Evolutionary conservation across 306 rosid genomes (phyloP), one percentile per base, ranked within the genome.

Genomic region (Corylus americana): DNA sequence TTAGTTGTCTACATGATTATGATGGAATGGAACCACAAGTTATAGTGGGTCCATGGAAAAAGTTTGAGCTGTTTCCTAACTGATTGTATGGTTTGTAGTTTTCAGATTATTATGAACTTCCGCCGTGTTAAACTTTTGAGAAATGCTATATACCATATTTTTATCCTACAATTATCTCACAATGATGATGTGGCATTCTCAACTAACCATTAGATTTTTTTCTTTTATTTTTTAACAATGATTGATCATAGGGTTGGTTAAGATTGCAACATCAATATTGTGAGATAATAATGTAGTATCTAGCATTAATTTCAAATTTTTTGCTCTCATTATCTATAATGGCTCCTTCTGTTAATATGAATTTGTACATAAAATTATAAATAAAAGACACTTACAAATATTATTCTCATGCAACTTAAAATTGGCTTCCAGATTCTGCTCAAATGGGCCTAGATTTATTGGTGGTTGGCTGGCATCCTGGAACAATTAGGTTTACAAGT

Each of bases 1-100:
- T 84, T 68, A 16, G 39, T 51, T 53, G 35, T 62, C 57, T 62
- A 78, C 71, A 54, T 66, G 54, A 54, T 81, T 62, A 77, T 27
- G 53, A 49, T 35, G 44, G 45, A 17, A 74, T 44, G 5, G 37
- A 35, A 29, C 67, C 66, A 73, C 70, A 64, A 20, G 47, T 50
- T 64, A 35, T 7, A 70, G 57, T 51, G 74, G 80, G 25, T 68
- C 49, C 84, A 18, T 51, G 12, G 25, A 48, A 82, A 22, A 64
- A 64, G 20, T 64, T 18, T 67, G 72, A 39, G 51, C 51, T 67
- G 39, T 16, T 37, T 49, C 22, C 48, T 47, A 49, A 16, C 58
- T 78, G 44, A 31, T 47, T 50, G 48, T 37, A 10, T 59, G 59
- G 22, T 48, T 63, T 74, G 49, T 69, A 42, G 50, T 11, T 79